phyloP scores from a whole-genome alignment of 345 rosid species.

The Physaria fendleri region DNA sequence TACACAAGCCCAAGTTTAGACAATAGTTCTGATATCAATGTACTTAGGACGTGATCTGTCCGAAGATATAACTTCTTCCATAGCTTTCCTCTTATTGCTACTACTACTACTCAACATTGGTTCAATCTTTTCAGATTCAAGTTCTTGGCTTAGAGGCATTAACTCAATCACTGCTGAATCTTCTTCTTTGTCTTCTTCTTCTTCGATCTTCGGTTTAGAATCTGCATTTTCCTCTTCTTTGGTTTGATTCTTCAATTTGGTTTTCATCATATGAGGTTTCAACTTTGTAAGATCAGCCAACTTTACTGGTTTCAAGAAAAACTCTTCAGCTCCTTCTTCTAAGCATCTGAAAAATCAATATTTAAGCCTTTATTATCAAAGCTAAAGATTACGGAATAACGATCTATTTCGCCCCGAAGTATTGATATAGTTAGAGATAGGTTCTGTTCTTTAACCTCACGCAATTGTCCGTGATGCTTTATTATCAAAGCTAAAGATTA shows the following conservation, averaged over 20 bases:
- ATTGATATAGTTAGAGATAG: too few species aligned
- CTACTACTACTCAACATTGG: conserved; percentile 5
- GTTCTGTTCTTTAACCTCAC: too few species aligned
- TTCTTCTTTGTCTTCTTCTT: too few species aligned
- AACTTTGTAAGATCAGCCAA: conserved; percentile 80
- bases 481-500: neutral
- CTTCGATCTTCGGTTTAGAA: conserved; percentile 3
- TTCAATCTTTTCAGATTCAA: conserved; percentile 1
- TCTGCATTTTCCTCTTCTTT: neutral
- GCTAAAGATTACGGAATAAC: too few species aligned
- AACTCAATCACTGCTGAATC: neutral
- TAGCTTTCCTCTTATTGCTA: conserved; percentile 43
- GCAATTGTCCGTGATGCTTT: too few species aligned
- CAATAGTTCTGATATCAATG: conserved; percentile 20
- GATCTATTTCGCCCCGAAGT: too few species aligned
- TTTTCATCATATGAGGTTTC: conserved; percentile 46
- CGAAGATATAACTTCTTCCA: conserved; percentile 26
- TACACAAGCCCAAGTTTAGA: too few species aligned
- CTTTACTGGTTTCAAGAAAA: conserved; percentile 77
- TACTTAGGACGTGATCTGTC: conserved; percentile 26
- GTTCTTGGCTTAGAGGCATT: conserved; percentile 15
- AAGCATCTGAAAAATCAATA: conserved; percentile 52
- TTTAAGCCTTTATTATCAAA: too few species aligned
- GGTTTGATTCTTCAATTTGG: conserved; percentile 23
- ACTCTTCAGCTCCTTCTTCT: conserved; percentile 94